Base-by-base conservation (phyloP, 257 asterid genomes). In the Nyctanthes arbortristis region DNA sequence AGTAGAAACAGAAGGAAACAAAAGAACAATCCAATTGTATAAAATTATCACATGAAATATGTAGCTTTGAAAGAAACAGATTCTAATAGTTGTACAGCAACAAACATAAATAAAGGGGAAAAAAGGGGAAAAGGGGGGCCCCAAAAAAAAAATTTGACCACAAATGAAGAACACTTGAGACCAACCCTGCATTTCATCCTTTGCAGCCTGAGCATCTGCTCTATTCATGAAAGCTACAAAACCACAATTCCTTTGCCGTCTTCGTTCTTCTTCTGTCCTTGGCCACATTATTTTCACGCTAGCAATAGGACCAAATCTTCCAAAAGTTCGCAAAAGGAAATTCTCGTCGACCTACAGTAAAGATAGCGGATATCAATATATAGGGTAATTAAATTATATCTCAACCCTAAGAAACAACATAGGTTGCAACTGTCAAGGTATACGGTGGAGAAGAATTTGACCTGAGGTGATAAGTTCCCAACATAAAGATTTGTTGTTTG, bases 211-310 rank as follows among this genome's bases (percentile, higher is more conserved):
- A 34, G 80, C 88, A 52, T 83, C 88, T 59, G 78, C 66, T 67
- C 88, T 80, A 59, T 83, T 83, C 88, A 83, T 83, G 79, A 83
- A 83, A 69, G 88, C 82, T 61, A 83, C 88, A 83, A 83, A 83
- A 43, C 88, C 88, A 67, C 85, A 83, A 70, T 83, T 83, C 63
- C 88, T 83, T 66, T 83, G 88, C 28, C 85, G 78, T 73, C 82
- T 72, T 45, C 73, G 31, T 66, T 92, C 98, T 78, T 92, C 98
- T 80, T 92, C 98, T 18, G 98, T 92, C 81, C 98, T 86, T 13
- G 98, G 98, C 98, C 98, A 92, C 98, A 92, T 92, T 75, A 92
- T 92, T 71, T 92, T 92, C 63, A 92, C 98, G 80, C 98, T 92
- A 37, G 98, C 98, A 68, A 92, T 88, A 59, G 98, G 98, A 49